phyloP scores from a whole-genome alignment of 352 stramenopile genomes.

The Phytophthora brassicae region DNA sequence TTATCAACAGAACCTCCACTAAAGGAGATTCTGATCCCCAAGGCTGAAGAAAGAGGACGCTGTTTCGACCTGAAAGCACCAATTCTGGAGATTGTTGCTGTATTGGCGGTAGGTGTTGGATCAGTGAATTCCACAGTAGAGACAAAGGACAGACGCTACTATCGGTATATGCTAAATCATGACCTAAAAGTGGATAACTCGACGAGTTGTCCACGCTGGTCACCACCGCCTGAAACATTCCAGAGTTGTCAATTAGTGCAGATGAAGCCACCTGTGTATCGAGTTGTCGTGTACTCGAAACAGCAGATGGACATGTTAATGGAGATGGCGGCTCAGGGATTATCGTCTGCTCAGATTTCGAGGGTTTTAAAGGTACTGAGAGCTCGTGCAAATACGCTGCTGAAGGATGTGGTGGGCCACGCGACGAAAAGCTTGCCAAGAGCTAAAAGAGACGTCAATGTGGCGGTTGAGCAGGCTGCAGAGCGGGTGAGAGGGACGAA shows the following conservation, averaged over 20 bases:
- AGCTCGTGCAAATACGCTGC: constrained; percentile 5
- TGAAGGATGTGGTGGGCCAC: constrained; percentile 14
- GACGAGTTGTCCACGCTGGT: constrained; percentile 11
- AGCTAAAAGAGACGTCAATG: neutral
- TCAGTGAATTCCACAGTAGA: constrained; percentile 19
- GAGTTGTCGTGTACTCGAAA: constrained; percentile 23
- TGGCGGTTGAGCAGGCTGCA: constrained; percentile 6
- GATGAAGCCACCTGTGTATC: constrained; percentile 23
- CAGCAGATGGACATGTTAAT: constrained; percentile 28
- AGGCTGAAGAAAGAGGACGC: constrained; percentile 9
- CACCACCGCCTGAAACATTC: constrained; percentile 17
- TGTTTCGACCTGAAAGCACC: constrained; percentile 19
- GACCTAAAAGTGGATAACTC: constrained; percentile 10
- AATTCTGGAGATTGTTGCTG: constrained; percentile 32
- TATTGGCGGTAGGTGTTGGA: constrained; percentile 20
- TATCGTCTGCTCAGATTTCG: constrained; percentile 28
- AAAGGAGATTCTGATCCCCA: constrained; percentile 11
- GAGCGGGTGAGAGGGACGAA: neutral
- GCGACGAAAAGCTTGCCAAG: neutral
- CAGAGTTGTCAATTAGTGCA: constrained; percentile 21
- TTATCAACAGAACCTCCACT: neutral
- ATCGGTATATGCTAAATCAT: constrained; percentile 28
- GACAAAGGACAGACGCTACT: constrained; percentile 21
- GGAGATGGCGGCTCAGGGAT: constrained; percentile 23
- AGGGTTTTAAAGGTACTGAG: constrained; percentile 15